Evolutionary conservation across 2,329 filamentous ascomycete species (phyloP).

Genomic region (Paecilomyces fulvus): DNA sequence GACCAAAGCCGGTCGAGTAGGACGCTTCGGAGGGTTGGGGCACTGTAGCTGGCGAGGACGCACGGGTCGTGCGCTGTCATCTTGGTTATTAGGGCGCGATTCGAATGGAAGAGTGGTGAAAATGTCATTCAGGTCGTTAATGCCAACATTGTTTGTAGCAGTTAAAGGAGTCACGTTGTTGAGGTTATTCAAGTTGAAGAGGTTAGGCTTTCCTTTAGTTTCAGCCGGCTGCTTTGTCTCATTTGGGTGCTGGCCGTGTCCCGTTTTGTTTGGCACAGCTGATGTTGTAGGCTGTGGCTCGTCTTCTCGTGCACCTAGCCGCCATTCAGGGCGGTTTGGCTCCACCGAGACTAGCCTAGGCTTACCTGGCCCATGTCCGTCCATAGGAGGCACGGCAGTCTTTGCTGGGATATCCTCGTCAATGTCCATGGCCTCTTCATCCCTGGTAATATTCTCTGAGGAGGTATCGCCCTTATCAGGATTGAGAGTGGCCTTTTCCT

Average conservation of each 20-base stretch:
- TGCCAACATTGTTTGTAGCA: constrained; percentile 37
- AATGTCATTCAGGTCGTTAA: constrained; percentile 47
- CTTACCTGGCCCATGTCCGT: neutral
- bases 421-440: constrained; percentile 39
- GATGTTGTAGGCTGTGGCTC: constrained; percentile 3
- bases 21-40: constrained; percentile 45
- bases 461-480: constrained; percentile 12
- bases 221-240: constrained; percentile 5
- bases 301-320: constrained; percentile 8
- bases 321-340: constrained; percentile 12
- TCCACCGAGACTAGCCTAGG: constrained; percentile 4
- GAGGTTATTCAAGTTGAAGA: constrained; percentile 44
- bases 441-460: constrained; percentile 9
- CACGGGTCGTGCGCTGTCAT: constrained; percentile 31
- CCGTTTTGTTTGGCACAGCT: neutral
- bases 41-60: constrained; percentile 35
- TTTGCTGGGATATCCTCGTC: constrained; percentile 28
- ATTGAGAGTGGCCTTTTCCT: constrained; percentile 23
- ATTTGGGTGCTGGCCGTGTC: neutral
- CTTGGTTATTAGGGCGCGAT: constrained; percentile 42
- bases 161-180: constrained; percentile 43
- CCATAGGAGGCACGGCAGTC: constrained; percentile 1
- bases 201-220: constrained; percentile 8
- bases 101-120: constrained; percentile 49
- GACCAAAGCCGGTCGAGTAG: constrained; percentile 25